A percentile compares a stretch with the other conserved stretches of the same genome.
Conservation (phyloP, 306 rosid species). For the Acacia melanoxylon region DNA sequence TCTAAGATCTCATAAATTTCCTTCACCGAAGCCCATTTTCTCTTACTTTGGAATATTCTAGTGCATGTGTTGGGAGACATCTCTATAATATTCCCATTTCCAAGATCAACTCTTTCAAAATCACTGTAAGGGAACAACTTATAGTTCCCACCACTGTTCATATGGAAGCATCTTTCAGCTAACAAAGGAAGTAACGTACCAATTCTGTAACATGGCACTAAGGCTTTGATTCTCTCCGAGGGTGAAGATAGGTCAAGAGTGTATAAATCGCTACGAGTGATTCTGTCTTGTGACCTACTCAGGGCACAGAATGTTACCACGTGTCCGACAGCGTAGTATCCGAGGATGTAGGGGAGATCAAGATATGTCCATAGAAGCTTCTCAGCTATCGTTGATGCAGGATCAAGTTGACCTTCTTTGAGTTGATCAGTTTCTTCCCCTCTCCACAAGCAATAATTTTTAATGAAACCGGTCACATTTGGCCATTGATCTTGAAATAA, state of each 20-base stretch:
- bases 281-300: slow-evolving; percentile 55
- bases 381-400: slow-evolving; percentile 49
- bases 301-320: slow-evolving; percentile 77
- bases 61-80: slow-evolving; percentile 74
- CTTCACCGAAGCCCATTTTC: slow-evolving; percentile 67
- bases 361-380: slow-evolving; percentile 72
- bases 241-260: slow-evolving; percentile 56
- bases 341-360: slow-evolving; percentile 78
- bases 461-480: slow-evolving; percentile 65
- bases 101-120: slow-evolving; percentile 62
- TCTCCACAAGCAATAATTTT: slow-evolving; percentile 79
- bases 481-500: slow-evolving; percentile 90
- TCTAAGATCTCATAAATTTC: slow-evolving; percentile 83
- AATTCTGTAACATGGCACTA: slow-evolving; percentile 70
- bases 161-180: slow-evolving; percentile 51
- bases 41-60: slow-evolving; percentile 44
- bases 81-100: slow-evolving; percentile 56
- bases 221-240: slow-evolving; percentile 60
- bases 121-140: slow-evolving; percentile 56
- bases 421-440: slow-evolving; percentile 75
- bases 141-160: not conserved
- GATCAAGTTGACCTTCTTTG: slow-evolving; percentile 49
- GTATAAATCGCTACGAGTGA: slow-evolving; percentile 60
- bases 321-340: slow-evolving; percentile 67
- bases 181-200: slow-evolving; percentile 53